Evolutionary conservation across 2,329 filamentous ascomycete species (phyloP), one percentile per base, ranked within the genome.

Genomic region (Beauveria scarabaeidicola): DNA sequence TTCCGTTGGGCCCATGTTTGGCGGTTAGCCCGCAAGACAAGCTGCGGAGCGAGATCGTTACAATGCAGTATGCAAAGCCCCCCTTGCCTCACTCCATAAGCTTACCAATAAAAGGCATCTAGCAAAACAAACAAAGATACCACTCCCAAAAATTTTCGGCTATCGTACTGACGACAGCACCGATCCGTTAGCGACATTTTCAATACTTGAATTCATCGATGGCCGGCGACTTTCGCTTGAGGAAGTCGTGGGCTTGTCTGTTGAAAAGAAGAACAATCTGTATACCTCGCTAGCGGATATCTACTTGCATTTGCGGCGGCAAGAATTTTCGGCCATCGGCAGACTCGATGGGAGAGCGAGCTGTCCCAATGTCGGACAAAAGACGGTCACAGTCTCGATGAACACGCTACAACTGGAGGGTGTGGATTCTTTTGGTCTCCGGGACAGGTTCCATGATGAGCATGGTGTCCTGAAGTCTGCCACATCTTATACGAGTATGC

Each of bases 401-500:
- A 43, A 43, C 41, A 43, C 10, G n/a, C n/a, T 43, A n/a, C 41
- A 43, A 21, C n/a, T 43, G 3, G 41, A 43, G 41, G 41, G 41
- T 2, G 7, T 43, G 41, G n/a, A 19, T 1, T 5, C n/a, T 8
- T 43, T 43, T 43, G 10, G 41, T n/a, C 19, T 43, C 41, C 41
- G n/a, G 7, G 41, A 43, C n/a, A 43, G 17, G 3, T 43, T 21
- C 41, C n/a, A 21, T 21, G 41, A 43, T 21, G n/a, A 43, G 17
- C 4, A 21, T 8, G 41, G 41, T 7, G 10, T 9, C n/a, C 41
- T 43, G 5, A 3, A 43, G n/a, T 43, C 41, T 43, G 41, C 41
- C 10, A 43, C 41, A 9, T 43, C 41, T 21, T 43, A 43, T 21
- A 21, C 41, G n/a, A 46, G 15, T 13, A 62, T 63, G 61, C 46